Conservation (phyloP, 2,329 filamentous ascomycete species). For the Venturia oleaginea region DNA sequence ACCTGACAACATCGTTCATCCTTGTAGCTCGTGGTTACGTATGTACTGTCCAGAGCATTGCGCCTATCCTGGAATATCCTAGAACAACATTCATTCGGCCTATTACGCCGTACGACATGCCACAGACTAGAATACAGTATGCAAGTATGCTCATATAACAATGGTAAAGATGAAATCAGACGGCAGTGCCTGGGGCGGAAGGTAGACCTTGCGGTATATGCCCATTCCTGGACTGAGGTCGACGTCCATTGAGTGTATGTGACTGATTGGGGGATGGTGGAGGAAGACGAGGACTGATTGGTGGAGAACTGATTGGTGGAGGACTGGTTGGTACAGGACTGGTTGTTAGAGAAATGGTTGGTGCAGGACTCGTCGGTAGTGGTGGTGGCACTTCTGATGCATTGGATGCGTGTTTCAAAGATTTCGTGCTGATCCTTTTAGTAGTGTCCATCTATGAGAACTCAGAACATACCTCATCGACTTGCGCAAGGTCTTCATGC, state of each 20-base stretch:
- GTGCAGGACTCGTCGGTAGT: neutral
- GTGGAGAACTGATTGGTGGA: neutral
- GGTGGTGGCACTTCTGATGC: neutral
- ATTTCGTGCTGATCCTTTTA: conserved; percentile 7
- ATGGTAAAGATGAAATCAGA: neutral
- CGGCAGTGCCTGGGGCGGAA: neutral
- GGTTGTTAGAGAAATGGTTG: neutral
- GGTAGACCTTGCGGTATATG: neutral
- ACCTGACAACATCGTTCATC: too few relatives aligned
- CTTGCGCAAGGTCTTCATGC: conserved; percentile 10
- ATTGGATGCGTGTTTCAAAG: neutral
- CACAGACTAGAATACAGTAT: neutral
- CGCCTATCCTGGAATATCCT: too few relatives aligned
- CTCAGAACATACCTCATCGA: conserved; percentile 14
- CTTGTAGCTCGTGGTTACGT: too few relatives aligned
- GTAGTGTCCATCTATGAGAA: neutral
- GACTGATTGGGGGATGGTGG: neutral
- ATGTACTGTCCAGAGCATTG: too few relatives aligned
- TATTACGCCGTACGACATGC: neutral
- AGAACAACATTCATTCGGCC: too few relatives aligned
- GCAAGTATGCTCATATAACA: neutral
- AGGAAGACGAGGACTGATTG: neutral
- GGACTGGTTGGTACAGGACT: neutral
- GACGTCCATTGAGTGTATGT: neutral
- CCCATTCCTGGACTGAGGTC: neutral